phyloP scores from a whole-genome alignment of 2,329 filamentous ascomycete genomes.

The Cercospora beticola region DNA sequence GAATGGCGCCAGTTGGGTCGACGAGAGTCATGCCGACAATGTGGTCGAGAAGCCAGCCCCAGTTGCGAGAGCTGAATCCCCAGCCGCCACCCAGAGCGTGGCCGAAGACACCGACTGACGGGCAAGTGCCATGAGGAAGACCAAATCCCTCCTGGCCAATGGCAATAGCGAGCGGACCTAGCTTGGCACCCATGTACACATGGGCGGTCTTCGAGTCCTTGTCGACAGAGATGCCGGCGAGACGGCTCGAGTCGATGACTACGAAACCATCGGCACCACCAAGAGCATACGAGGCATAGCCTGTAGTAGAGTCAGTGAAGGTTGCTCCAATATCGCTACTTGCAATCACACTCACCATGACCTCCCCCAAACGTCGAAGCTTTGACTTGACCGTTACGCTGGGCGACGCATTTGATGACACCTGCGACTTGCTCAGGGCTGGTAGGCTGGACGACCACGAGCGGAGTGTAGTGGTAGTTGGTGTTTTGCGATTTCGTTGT shows the following conservation, averaged over 20 bases:
- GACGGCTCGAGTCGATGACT: slow-evolving; percentile 15
- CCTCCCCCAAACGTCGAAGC: slow-evolving; percentile 22
- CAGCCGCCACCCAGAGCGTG: slow-evolving; percentile 23
- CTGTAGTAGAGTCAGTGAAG: background rate
- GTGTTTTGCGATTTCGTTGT: slow-evolving; percentile 21
- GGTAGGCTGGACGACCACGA: slow-evolving; percentile 15
- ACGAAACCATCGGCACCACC: slow-evolving; percentile 23
- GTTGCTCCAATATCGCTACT: no score
- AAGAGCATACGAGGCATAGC: slow-evolving; percentile 24
- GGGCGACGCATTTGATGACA: slow-evolving; percentile 14
- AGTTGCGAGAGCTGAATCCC: slow-evolving; percentile 19
- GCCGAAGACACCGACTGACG: slow-evolving; percentile 17
- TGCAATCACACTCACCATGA: slow-evolving; percentile 15
- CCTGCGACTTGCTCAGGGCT: slow-evolving; percentile 15
- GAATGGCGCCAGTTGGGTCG: slow-evolving; percentile 14
- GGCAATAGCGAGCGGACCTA: slow-evolving; percentile 15
- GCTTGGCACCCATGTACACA: slow-evolving; percentile 13
- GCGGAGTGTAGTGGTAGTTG: slow-evolving; percentile 22
- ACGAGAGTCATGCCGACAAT: slow-evolving; percentile 16
- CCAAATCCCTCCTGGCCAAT: slow-evolving; percentile 18
- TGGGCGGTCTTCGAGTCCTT: slow-evolving; percentile 10
- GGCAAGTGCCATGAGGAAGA: slow-evolving; percentile 22
- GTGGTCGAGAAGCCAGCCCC: slow-evolving; percentile 24
- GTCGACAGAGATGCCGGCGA: slow-evolving; percentile 13
- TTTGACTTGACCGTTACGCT: slow-evolving; percentile 10